Evolutionary conservation across 2,329 filamentous ascomycete genomes (phyloP), one percentile per base, ranked within the genome.

Genomic region (Colletotrichum tamarilloi): DNA sequence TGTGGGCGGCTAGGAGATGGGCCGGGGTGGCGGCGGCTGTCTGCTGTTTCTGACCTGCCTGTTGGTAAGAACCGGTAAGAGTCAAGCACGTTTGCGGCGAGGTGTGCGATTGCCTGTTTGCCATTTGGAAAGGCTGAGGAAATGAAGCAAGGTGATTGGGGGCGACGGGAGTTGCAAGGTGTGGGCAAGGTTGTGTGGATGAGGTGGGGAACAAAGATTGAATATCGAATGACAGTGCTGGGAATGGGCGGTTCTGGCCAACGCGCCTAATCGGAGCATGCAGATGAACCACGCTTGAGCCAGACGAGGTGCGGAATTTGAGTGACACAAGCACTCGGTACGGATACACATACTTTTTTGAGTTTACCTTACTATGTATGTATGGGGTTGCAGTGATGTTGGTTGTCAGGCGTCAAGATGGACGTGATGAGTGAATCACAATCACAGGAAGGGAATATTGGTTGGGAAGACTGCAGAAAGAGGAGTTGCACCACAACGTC

Each of bases 181-280:
- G 65, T 28, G 65, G 66, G 38, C 28, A 24, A 62, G 55, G 66
- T 59, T 19, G 38, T 42, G 38, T 28, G 66, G 66, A 53, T 32
- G 38, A 53, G 55, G 66, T 59, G 70, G 70, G 46, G 66, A 56
- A 69, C 26, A 24, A 19, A 19, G 38, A 42, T 19, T 46, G 42
- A 26, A 64, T 60, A 59, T 64, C 32, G 59, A 69, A 59, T 64
- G 53, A 64, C 59, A 30, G 30, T 9, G 53, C 52, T 38, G 53
- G 38, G 59, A 72, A 64, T 69, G 66, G 69, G 66, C 58, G 32
- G 58, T 63, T 68, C 66, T 56, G 55, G 59, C n/a, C 69, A 46
- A 72, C 38, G 69, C 64, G 57, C 57, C 28, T 57, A 72, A 72
- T 24, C 64, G 52, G 22, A 59, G 57, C 68, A 68, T 46, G 14